These are phyloP conservation scores for Parasitella parasitica DNA, from an alignment of 371 early-diverging fungal genomes.

Conservation along the genomic window DNA sequence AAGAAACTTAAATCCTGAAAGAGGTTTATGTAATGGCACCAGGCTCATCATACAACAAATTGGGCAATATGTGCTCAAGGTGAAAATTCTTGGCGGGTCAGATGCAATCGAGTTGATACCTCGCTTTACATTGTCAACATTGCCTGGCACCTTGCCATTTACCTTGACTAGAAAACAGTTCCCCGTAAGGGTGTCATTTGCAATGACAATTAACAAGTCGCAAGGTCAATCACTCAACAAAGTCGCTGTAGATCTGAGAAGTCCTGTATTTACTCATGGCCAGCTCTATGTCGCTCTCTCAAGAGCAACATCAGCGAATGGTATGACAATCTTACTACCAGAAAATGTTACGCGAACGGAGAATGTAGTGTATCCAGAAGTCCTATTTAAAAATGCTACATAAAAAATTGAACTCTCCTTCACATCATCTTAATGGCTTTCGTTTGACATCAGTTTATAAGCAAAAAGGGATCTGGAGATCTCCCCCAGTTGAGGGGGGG, in stretches of 20 bases:
- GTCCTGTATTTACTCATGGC: constrained; percentile 5
- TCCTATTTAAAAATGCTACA: too few species aligned
- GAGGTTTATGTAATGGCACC: constrained; percentile 33
- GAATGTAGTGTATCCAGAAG: too few species aligned
- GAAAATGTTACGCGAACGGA: too few species aligned
- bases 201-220: constrained; percentile 3
- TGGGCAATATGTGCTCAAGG: not conserved
- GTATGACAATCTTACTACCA: too few species aligned
- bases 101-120: not conserved
- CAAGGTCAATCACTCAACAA: not conserved
- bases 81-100: not conserved
- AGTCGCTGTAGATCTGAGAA: not conserved
- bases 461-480: too few species aligned
- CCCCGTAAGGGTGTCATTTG: constrained; percentile 1
- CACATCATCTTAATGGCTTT: too few species aligned
- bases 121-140: not conserved
- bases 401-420: too few species aligned
- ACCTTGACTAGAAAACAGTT: constrained; percentile 3
- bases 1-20: not conserved
- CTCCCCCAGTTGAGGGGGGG: too few species aligned
- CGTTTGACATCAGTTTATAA: too few species aligned
- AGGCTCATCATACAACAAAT: not conserved
- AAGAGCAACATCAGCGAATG: not conserved
- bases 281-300: constrained; percentile 8
- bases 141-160: not conserved